Evolutionary conservation across 441 rosid genomes (phyloP), one percentile per base, ranked within the genome.

Genomic region (Bruguiera hainesii): DNA sequence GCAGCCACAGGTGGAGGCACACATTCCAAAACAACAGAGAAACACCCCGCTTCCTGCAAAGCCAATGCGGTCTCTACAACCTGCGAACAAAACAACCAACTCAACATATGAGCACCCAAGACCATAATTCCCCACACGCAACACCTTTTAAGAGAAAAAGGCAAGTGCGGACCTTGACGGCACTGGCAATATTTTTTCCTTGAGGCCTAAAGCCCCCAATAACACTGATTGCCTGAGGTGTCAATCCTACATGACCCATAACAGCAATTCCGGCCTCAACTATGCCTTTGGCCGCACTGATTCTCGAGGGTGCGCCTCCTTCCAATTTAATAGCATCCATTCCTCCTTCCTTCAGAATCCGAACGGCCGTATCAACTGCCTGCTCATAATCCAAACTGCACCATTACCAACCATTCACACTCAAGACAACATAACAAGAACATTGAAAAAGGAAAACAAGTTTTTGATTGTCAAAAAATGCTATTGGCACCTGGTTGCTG

Each of bases 131-230:
- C 9, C 56, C 20, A 64, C 19, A 53, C 5, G 67, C 3, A 3
- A 30, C 13, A 42, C 5, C 8, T 21, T 15, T 5, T 21, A 15
- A 21, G 8, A 49, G 48, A 56, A 19, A 56, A 7, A 53, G 4
- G 64, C 9, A 64, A 13, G 30, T 0, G 72, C 19, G 69, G 35
- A 93, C 98, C 96, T 88, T 88, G 25, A 94, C 68, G 60, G 98
- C 97, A 72, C 96, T 85, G 35, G 88, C 71, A 64, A 88, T 73
- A 70, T 74, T 85, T 77, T 68, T 88, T 21, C 98, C 98, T 63
- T 93, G 98, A 46, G 98, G 97, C 75, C 97, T 84, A 56, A 91
- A 94, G 39, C 97, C 96, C 64, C 98, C 97, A 77, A 91, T 93
- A 71, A 91, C 91, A 72, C 98, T 89, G 42, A 88, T 89, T 42